Evolutionary conservation across 1,284 basidiomycete species (phyloP), one percentile per base, ranked within the genome.

Genomic region (Takashimella tepidaria): DNA sequence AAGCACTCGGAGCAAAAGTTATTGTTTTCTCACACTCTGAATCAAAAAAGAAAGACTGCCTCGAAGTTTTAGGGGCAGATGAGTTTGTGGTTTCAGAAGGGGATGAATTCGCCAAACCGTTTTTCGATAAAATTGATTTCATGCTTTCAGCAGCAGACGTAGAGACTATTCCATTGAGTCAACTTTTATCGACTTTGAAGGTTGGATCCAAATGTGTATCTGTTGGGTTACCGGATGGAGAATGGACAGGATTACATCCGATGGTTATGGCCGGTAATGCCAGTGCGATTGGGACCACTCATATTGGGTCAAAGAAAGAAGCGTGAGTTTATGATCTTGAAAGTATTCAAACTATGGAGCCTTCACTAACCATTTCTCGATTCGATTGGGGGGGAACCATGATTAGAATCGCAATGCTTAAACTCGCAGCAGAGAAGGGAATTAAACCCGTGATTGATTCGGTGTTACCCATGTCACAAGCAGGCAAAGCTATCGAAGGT

Each of bases 221-320:
- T 48, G 79, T 82, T 51, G 69, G 69, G 53, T 59, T 81, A 41
- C 79, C 79, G 6, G 62, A 79, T 19, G 76, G 73, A 56, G 74
- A 71, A n/a, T 74, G 73, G 57, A 51, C 58, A 12, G 64, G 63
- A 11, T 43, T 69, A 21, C 54, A 61, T 54, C 56, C 64, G 19
- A 54, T 55, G 42, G 41, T 57, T 23, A 54, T 69, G 41, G 50
- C 46, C 22, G 54, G 60, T 23, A 64, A 62, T 42, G 62, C 56
- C 13, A 55, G 57, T 19, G 46, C 51, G 23, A 55, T 69, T 43
- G 56, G 56, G 3, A 79, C 76, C 8, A 77, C 74, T 47, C 77
- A 81, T 67, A 83, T 86, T 50, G 84, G 84, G 41, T 82, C 77
- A 69, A 85, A 83, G 77, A 77, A 79, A 56, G 84, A 86, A 64